phyloP scores from a whole-genome alignment of 2,329 filamentous ascomycete species.

The Aspergillus clavatus region DNA sequence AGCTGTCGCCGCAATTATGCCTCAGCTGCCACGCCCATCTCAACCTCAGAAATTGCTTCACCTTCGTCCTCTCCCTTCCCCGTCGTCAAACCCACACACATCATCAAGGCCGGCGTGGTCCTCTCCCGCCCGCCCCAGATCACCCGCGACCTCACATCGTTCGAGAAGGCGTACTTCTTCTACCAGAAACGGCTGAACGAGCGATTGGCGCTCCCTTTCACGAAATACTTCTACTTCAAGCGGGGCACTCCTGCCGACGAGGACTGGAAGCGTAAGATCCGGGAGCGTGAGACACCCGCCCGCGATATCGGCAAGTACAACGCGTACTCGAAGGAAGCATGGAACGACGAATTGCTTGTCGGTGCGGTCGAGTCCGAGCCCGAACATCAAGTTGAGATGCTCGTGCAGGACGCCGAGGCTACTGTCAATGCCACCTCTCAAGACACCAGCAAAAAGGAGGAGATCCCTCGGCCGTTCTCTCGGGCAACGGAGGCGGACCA shows the following conservation, averaged over 20 bases:
- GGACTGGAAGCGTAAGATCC: constrained; percentile 85
- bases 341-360: constrained; percentile 86
- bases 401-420: constrained; percentile 69
- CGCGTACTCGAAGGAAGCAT: constrained; percentile 66
- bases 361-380: constrained; percentile 64
- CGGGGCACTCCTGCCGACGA: constrained; percentile 75
- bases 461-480: constrained; percentile 64
- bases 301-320: constrained; percentile 83
- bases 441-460: constrained; percentile 52
- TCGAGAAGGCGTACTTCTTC: constrained; percentile 91
- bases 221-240: constrained; percentile 92
- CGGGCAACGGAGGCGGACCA: constrained; percentile 74
- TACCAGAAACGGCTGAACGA: constrained; percentile 98
- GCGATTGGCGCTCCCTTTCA: constrained; percentile 80
- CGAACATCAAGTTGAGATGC: constrained; percentile 59
- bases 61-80: constrained; percentile 23
- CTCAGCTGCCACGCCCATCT: constrained; percentile 38
- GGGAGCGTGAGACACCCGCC: constrained; percentile 69
- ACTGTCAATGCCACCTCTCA: constrained; percentile 37
- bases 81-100: constrained; percentile 37
- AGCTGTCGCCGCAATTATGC: constrained; percentile 41
- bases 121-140: constrained; percentile 84
- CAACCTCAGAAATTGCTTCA: constrained; percentile 30
- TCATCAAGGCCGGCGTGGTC: constrained; percentile 64
- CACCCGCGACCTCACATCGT: constrained; percentile 75